Conservation (phyloP, 176 grass and related monocot species). For the Poa pratensis region DNA sequence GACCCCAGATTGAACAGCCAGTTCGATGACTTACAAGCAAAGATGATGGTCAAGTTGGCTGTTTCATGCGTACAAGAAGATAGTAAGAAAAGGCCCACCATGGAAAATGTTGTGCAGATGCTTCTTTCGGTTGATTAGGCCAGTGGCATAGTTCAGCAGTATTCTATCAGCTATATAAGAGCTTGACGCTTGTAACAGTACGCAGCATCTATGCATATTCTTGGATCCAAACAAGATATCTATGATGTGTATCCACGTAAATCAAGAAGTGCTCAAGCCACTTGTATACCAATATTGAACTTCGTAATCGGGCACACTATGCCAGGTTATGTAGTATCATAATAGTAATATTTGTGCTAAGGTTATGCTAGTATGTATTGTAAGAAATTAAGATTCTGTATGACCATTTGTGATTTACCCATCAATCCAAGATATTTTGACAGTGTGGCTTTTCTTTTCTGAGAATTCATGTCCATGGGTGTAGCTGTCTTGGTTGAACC, state of each 20-base stretch:
- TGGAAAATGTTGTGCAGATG: slow-evolving; percentile 44
- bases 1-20: slow-evolving; percentile 49
- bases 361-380: neutral
- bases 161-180: neutral
- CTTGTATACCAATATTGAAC: neutral
- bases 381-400: neutral
- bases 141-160: slow-evolving; percentile 8
- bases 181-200: neutral
- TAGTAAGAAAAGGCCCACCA: slow-evolving; percentile 51
- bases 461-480: neutral
- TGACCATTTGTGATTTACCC: neutral
- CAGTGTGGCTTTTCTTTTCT: neutral
- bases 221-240: neutral
- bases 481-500: neutral
- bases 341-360: neutral
- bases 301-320: neutral
- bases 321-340: neutral
- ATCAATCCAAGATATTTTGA: neutral
- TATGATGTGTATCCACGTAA: neutral
- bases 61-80: slow-evolving; percentile 52
- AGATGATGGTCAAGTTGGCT: slow-evolving; percentile 41
- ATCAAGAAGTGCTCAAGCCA: neutral
- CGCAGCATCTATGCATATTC: neutral
- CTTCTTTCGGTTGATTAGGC: slow-evolving; percentile 55
- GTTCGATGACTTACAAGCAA: slow-evolving; percentile 48